Base-by-base conservation (phyloP, 495 filamentous ascomycete species). In the Lasiosphaeria hispida region DNA sequence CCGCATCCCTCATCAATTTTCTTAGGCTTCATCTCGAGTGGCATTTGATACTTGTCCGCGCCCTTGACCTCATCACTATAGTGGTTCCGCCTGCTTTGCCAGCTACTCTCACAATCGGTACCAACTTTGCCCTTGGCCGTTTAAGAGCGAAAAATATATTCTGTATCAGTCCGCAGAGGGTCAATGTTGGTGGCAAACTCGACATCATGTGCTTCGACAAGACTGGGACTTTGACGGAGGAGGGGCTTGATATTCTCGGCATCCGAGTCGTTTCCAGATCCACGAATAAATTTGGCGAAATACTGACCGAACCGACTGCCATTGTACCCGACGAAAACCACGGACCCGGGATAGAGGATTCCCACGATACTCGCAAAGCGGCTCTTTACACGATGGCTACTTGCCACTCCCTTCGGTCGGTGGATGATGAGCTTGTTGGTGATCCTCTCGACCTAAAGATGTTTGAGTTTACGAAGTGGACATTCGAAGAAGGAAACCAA, bases 131-230 rank as follows among this genome's bases (percentile, higher is more conserved):
- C 9, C 78, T 97, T 14, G 85, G 86, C 5, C 83, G 95, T 17
- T 78, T 99, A 19, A 96, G 88, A 72, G 81, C 83, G 57, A 90
- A 94, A 64, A 78, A 88, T 23, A 97, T 99, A 43, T 99, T 95
- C 63, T 99, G 95, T 69, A 99, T 97, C 59, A 97, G 92, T 63
- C 95, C 95, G 1, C 95, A 99, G 67, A 83, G 86, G 59, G 92
- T 99, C 40, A 97, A 97, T 65, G 90, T 99, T 23, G 93, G 89
- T 13, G 95, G 95, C 6, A 97, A 97, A 69, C 76, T 99, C 7
- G 94, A 99, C 72, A 80, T 97, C 34, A 85, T 99, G 65, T 97
- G 94, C 73, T 99, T 99, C 62, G 95, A 99, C 72, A 99, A 99
- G 69, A 99, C 95, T 2, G 95, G 95, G 15, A 99, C 95, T 11